Conservation (phyloP, 108 stramenopile genomes). For the Chaetoceros tenuissimus region DNA sequence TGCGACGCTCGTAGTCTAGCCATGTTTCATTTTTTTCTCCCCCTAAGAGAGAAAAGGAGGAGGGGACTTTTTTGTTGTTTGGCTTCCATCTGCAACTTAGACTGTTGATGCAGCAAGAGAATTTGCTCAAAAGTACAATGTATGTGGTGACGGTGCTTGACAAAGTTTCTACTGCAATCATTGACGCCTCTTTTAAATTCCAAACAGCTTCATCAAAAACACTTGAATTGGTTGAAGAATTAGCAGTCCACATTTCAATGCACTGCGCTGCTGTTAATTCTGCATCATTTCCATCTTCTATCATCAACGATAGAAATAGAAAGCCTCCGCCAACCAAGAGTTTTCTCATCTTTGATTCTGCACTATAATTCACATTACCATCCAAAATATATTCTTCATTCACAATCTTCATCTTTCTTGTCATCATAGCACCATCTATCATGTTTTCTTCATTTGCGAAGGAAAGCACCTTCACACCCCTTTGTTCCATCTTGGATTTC, state of each 20-base stretch:
- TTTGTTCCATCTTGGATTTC: background rate
- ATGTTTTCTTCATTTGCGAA: background rate
- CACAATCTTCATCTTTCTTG: background rate
- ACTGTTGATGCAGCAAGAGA: background rate
- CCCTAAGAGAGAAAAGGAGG: background rate
- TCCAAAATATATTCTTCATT: too few species aligned
- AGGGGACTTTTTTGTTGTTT: background rate
- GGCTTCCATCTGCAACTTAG: background rate
- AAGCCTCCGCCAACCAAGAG: background rate
- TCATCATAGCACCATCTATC: background rate
- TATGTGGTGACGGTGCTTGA: background rate
- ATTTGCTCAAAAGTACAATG: background rate
- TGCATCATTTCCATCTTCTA: background rate
- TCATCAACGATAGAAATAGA: background rate
- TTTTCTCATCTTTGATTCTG: background rate
- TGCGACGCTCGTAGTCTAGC: background rate
- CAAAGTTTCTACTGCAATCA: background rate
- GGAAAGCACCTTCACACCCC: background rate
- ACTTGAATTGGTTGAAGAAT: background rate
- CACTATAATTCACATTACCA: background rate
- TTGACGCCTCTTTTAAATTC: background rate
- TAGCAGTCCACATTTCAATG: background rate
- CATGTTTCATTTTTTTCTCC: background rate
- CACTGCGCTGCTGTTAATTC: background rate
- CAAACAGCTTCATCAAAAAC: background rate